phyloP scores from a whole-genome alignment of 2,329 filamentous ascomycete species.

The Epichloe aotearoae region DNA sequence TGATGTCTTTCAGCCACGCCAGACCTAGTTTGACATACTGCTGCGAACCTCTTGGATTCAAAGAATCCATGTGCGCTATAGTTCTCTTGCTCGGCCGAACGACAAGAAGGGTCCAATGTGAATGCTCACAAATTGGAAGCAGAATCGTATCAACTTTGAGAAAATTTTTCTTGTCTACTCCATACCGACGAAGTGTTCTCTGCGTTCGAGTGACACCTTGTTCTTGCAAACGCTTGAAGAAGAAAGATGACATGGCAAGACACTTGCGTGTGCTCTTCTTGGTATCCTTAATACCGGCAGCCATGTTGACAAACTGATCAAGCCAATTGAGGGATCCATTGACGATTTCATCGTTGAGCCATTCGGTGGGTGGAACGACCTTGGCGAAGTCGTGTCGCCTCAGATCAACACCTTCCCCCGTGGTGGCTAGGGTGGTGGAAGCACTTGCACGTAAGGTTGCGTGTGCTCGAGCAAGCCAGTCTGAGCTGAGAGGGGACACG shows the following conservation, averaged over 20 bases:
- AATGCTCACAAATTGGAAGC: slow-evolving; percentile 50
- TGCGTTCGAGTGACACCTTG: slow-evolving; percentile 34
- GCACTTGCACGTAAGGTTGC: slow-evolving; percentile 22
- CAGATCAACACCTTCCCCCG: slow-evolving; percentile 37
- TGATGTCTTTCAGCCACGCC: slow-evolving; percentile 43
- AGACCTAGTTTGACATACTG: slow-evolving; percentile 29
- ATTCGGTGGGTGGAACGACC: slow-evolving; percentile 41
- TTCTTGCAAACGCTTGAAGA: slow-evolving; percentile 42
- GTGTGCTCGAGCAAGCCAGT: slow-evolving; percentile 15
- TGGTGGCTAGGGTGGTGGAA: slow-evolving; percentile 27
- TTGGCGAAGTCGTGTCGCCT: slow-evolving; percentile 47
- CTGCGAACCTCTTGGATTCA: slow-evolving; percentile 30
- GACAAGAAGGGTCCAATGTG: slow-evolving; percentile 61
- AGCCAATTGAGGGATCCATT: slow-evolving; percentile 52
- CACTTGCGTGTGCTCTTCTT: slow-evolving; percentile 41
- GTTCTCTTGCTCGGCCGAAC: slow-evolving; percentile 47
- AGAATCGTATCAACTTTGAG: slow-evolving; percentile 54
- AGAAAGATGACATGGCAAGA: slow-evolving; percentile 51
- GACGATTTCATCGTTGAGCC: slow-evolving; percentile 69
- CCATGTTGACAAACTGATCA: slow-evolving; percentile 43
- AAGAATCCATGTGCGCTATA: slow-evolving; percentile 58
- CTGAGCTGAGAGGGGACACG: slow-evolving; percentile 14
- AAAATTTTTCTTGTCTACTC: slow-evolving; percentile 46
- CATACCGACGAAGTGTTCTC: slow-evolving; percentile 42
- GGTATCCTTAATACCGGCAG: slow-evolving; percentile 36